Percentiles rank a stretch among this genome's conserved stretches.
These are phyloP conservation scores for Sistotremastrum niveocremeum DNA, from an alignment of 768 basidiomycete species.

Conservation along the genomic window DNA sequence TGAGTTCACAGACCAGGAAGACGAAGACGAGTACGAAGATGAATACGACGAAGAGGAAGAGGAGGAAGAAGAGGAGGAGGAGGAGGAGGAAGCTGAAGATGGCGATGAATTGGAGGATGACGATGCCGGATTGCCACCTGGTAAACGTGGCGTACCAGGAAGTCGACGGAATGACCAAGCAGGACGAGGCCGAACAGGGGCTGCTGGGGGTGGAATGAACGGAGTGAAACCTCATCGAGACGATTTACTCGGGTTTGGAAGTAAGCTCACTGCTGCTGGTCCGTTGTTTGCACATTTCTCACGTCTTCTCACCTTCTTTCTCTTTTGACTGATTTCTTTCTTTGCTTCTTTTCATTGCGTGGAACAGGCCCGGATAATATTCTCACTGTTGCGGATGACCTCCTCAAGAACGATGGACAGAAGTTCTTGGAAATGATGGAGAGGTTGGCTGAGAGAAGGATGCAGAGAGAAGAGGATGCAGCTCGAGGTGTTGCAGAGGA, in stretches of 20 bases:
- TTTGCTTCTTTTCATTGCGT: conserved; percentile 6
- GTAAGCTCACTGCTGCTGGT: conserved; percentile 73
- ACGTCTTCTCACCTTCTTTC: conserved; percentile 8
- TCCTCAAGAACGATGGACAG: conserved; percentile 95
- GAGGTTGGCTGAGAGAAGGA: conserved; percentile 86
- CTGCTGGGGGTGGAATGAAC: conserved; percentile 31
- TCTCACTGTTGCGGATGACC: conserved; percentile 94
- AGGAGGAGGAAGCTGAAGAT: conserved; percentile 42
- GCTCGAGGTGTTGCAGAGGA: conserved; percentile 44
- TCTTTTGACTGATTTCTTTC: conserved; percentile 8
- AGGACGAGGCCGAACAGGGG: conserved; percentile 43
- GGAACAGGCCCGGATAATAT: conserved; percentile 74
- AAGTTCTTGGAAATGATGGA: conserved; percentile 99
- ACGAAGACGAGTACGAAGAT: conserved; percentile 50
- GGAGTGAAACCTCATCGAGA: conserved; percentile 38
- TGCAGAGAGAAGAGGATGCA: conserved; percentile 74
- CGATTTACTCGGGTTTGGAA: conserved; percentile 70
- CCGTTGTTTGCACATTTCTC: conserved; percentile 17
- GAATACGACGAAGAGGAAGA: conserved; percentile 28
- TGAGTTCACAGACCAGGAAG: conserved; percentile 32
- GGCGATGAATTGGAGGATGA: conserved; percentile 51
- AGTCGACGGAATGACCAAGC: conserved; percentile 51
- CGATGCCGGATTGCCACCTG: conserved; percentile 21
- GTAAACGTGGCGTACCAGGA: conserved; percentile 27
- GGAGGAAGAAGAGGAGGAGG: conserved; percentile 41